phyloP scores from a whole-genome alignment of 306 rosid genomes.

The Mimosa pudica region DNA sequence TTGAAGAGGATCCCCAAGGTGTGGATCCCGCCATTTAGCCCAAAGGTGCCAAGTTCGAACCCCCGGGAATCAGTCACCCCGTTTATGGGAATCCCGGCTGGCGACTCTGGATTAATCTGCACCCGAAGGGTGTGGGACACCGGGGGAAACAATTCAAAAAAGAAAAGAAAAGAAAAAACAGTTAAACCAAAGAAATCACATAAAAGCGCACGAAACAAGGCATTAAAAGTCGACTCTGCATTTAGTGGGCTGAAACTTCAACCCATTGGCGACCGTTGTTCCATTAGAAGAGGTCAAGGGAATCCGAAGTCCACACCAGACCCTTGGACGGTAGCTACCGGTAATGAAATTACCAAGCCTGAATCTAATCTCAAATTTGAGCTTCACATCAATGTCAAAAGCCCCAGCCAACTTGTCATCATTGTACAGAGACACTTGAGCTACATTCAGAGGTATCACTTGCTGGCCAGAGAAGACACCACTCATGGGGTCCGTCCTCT shows the following conservation, averaged over 20 bases:
- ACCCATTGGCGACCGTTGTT: not conserved
- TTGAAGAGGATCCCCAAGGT: too few relatives aligned
- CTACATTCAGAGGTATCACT: constrained; percentile 9
- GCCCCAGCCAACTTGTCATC: constrained; percentile 31
- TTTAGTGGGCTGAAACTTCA: constrained; percentile 43
- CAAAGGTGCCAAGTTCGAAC: too few relatives aligned
- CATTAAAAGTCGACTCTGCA: constrained; percentile 47
- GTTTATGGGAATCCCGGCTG: too few relatives aligned
- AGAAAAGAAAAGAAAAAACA: not conserved
- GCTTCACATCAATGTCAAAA: constrained; percentile 48
- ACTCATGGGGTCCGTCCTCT: constrained; percentile 41
- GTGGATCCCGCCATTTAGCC: too few relatives aligned
- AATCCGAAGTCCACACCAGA: constrained; percentile 55
- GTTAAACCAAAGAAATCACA: not conserved
- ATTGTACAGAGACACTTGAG: constrained; percentile 27
- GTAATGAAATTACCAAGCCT: constrained; percentile 41
- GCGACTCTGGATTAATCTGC: too few relatives aligned
- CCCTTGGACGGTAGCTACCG: constrained; percentile 38
- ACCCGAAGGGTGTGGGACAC: too few relatives aligned
- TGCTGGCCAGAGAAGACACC: constrained; percentile 47
- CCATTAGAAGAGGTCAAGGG: constrained; percentile 40
- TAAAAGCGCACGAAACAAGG: not conserved
- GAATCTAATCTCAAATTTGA: constrained; percentile 51
- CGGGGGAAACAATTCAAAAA: too few relatives aligned
- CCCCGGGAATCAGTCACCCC: too few relatives aligned